A percentile compares a stretch with the other conserved stretches of the same genome.
These are phyloP conservation scores for Salix caprea DNA, from an alignment of 345 rosid species.

Conservation along the genomic window DNA sequence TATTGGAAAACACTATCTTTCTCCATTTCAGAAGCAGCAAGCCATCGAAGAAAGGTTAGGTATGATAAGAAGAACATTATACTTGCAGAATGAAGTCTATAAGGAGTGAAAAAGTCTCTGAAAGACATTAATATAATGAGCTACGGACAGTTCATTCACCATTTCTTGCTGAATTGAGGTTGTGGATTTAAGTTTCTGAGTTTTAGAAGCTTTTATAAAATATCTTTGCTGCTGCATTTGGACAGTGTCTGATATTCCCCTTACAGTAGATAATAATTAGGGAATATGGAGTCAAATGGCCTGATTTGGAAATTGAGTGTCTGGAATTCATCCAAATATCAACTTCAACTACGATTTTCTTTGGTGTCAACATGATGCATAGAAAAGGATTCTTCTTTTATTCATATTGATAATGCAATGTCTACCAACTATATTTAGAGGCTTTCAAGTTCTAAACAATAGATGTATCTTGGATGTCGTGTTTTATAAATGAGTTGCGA, in stretches of 20 bases:
- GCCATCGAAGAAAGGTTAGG: no score
- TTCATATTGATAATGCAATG: neutral
- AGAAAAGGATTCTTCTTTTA: neutral
- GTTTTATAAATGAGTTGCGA: neutral
- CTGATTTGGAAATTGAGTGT: neutral
- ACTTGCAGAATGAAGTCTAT: no score
- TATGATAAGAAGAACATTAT: no score
- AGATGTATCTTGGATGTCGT: neutral
- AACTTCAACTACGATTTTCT: neutral
- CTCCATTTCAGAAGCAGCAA: no score
- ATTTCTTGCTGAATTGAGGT: neutral
- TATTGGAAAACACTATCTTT: no score
- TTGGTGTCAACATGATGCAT: neutral
- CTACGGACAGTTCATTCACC: neutral
- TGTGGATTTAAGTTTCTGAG: neutral
- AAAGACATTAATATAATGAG: neutral
- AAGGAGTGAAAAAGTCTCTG: neutral
- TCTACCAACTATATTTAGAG: neutral
- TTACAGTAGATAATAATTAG: neutral
- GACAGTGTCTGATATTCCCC: neutral
- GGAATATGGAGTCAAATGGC: neutral
- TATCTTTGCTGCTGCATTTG: neutral
- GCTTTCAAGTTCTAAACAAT: neutral
- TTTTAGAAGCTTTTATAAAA: neutral
- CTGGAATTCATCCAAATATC: neutral